Percentiles rank a stretch among this genome's conserved stretches.
These are phyloP conservation scores for Ustanciosporium gigantosporum DNA, from an alignment of 1,284 basidiomycete genomes.

Conservation along the genomic window DNA sequence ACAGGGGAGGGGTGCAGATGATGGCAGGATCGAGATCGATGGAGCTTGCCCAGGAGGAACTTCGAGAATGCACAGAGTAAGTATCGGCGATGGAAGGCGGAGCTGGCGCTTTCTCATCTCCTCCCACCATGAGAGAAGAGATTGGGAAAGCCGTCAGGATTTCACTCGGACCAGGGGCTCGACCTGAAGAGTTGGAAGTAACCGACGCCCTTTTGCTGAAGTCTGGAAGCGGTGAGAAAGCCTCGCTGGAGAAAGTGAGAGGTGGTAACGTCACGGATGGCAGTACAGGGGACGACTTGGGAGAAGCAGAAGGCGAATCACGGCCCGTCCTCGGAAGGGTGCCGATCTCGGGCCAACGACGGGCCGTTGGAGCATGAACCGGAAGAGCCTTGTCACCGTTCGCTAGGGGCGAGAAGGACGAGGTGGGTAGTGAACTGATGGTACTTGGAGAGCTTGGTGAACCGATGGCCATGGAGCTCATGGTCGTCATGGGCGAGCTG, in stretches of 20 bases:
- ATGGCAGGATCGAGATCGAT: constrained; percentile 28
- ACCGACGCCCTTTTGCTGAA: constrained; percentile 20
- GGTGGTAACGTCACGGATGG: neutral
- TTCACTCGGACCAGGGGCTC: constrained; percentile 28
- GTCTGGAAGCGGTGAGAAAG: constrained; percentile 14
- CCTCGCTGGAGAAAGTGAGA: neutral
- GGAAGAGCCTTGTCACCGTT: too few relatives aligned
- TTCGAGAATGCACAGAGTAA: constrained; percentile 16
- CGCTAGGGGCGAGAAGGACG: neutral
- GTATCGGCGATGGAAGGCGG: constrained; percentile 31
- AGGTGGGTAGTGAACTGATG: neutral
- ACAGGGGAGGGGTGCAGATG: constrained; percentile 27
- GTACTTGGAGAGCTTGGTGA: neutral
- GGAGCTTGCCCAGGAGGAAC: constrained; percentile 32
- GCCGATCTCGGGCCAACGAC: neutral
- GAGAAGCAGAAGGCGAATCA: too few relatives aligned
- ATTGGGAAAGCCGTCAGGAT: constrained; percentile 5
- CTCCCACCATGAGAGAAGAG: constrained; percentile 3
- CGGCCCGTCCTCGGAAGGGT: too few relatives aligned
- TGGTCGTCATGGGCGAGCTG: neutral
- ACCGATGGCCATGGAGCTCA: neutral
- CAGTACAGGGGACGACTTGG: neutral
- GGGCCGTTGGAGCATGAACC: neutral
- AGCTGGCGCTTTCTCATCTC: neutral
- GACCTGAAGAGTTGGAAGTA: constrained; percentile 16